Base-by-base conservation (phyloP, 371 early-diverging fungal species). In the Mortierella sp. region DNA sequence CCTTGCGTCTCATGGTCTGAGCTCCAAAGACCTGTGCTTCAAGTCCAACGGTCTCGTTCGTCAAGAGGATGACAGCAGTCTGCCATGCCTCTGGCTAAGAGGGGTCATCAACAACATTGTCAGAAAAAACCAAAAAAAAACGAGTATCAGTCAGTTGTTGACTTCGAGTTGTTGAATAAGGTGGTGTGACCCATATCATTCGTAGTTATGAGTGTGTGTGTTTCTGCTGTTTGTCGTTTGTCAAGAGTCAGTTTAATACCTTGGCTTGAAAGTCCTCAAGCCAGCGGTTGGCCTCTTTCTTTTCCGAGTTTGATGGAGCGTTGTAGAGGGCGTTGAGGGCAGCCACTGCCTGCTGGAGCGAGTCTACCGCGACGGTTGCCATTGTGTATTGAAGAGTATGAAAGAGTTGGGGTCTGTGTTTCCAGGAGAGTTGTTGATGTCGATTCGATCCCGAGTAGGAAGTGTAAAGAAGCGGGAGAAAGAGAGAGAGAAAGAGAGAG, bases 1-100 rank as follows among this genome's bases (percentile, higher is more conserved):
- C 96, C 94, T 99, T 99, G 88, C 94, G 94, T 65, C 97, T 92
- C 75, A 99, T 89, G 1, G 98, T 98, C 88, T 98, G 98, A 3
- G 98, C 97, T 4, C 97, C 97, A 93, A 98, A 97, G 13, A 97
- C 82, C 52, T 93, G 93, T 6, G 92, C 91, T 79, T 96, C 96
- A 1, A 84, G 73, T 14, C 91, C 91, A n/a, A 92, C 81, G 11
- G 88, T 89, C 10, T 91, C 90, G 24, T 90, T 74, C 74, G 92
- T 93, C 26, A 98, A 86, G 5, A 98, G 88, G 38, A 91, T 88
- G 79, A 97, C 96, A 7, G 96, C 92, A 10, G 95, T 94, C 26
- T 91, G 83, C 98, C 98, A 98, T 44, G 98, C 97, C 81, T 95
- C 94, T 6, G 94, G 88, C 97, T 97, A 84, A n/a, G 72, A 54